Evolutionary conservation across 345 rosid species (phyloP).

Genomic region (Dimocarpus longan): DNA sequence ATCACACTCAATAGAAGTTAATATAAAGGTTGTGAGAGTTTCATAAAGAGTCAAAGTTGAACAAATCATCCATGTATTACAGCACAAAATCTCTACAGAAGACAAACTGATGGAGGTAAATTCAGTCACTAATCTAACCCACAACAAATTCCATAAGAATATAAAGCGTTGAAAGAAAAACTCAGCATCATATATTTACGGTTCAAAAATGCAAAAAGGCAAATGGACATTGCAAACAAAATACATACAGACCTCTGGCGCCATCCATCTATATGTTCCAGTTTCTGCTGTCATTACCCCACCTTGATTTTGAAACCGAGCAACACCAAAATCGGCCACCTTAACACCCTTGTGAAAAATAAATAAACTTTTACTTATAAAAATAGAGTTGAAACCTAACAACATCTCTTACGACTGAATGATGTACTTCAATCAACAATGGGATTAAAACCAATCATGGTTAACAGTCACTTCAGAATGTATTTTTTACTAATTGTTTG

Average conservation of each 20-base stretch:
- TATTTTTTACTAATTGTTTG: neutral
- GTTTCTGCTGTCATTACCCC: conserved; percentile 87
- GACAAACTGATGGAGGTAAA: neutral
- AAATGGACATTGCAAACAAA: neutral
- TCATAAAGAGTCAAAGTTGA: neutral
- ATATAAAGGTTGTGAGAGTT: neutral
- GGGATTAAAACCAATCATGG: neutral
- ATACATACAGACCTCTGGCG: conserved; percentile 68
- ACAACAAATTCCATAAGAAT: conserved; percentile 10
- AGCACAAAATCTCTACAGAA: neutral
- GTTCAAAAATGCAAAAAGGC: neutral
- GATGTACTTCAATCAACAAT: neutral
- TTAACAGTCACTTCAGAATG: neutral
- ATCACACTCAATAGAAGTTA: neutral
- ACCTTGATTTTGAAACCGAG: conserved; percentile 66
- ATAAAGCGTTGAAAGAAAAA: neutral
- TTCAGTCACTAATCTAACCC: neutral
- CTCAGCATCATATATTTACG: neutral
- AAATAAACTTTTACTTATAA: neutral
- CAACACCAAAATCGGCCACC: conserved; percentile 83
- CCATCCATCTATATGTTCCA: conserved; percentile 91
- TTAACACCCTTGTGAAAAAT: conserved; percentile 59
- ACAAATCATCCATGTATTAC: conserved; percentile 13
- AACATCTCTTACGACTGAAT: neutral
- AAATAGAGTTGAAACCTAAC: neutral